phyloP scores from a whole-genome alignment of 1,284 basidiomycete species.

The Trametes hirsuta region DNA sequence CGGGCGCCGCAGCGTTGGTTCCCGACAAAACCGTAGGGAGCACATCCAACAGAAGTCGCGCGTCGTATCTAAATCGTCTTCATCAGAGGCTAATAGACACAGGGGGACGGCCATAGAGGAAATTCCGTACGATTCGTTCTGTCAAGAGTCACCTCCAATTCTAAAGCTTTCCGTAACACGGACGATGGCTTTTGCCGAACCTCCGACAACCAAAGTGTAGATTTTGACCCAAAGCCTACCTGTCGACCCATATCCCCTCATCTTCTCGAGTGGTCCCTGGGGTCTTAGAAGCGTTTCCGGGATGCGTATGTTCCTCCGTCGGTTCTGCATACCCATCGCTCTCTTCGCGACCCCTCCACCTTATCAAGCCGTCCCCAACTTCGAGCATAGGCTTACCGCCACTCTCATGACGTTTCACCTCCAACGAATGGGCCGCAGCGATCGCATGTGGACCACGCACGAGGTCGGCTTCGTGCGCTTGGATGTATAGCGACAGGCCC shows the following conservation, averaged over 20 bases:
- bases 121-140: slow-evolving; percentile 9
- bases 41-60: slow-evolving; percentile 68
- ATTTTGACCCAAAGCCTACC: slow-evolving; percentile 48
- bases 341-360: slow-evolving; percentile 36
- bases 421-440: slow-evolving; percentile 50
- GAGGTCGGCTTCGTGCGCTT: slow-evolving; percentile 72
- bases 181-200: background rate
- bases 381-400: slow-evolving; percentile 19
- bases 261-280: slow-evolving; percentile 5
- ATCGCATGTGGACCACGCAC: slow-evolving; percentile 50
- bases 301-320: slow-evolving; percentile 18
- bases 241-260: slow-evolving; percentile 56
- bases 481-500: slow-evolving; percentile 49
- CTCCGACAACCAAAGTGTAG: slow-evolving; percentile 2
- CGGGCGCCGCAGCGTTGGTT: slow-evolving; percentile 1
- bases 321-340: background rate
- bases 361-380: slow-evolving; percentile 49
- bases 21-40: slow-evolving; percentile 34
- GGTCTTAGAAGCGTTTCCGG: background rate
- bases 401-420: slow-evolving; percentile 35
- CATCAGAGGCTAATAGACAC: slow-evolving; percentile 11
- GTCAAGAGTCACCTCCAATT: background rate
- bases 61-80: slow-evolving; percentile 66
- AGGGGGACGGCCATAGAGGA: background rate
- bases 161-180: background rate